Conservation (phyloP, 1,284 basidiomycete species). For the Peniophora sp. region DNA sequence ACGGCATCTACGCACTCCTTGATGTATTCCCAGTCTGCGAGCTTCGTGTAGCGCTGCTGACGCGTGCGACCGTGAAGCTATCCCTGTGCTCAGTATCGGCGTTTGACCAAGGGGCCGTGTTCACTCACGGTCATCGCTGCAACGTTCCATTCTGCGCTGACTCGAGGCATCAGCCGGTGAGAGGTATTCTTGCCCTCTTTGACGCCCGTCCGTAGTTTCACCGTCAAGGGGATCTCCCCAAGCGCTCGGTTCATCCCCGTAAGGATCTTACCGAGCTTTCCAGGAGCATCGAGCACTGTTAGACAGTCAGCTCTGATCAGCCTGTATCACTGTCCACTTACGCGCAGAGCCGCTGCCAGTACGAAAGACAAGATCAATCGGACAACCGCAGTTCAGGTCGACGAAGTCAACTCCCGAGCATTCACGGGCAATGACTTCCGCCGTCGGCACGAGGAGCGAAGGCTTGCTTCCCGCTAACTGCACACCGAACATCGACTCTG, state of each 20-base stretch:
- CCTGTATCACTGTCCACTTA: constrained; percentile 25
- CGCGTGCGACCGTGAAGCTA: constrained; percentile 90
- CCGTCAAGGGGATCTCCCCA: constrained; percentile 91
- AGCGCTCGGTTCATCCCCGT: constrained; percentile 89
- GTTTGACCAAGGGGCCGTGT: not conserved
- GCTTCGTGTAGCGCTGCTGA: constrained; percentile 83
- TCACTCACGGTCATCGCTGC: constrained; percentile 69
- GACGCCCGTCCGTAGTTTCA: constrained; percentile 91
- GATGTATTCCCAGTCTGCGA: constrained; percentile 91
- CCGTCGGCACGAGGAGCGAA: constrained; percentile 68
- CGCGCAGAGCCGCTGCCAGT: constrained; percentile 85
- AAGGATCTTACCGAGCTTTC: constrained; percentile 80
- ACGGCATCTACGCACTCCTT: constrained; percentile 80
- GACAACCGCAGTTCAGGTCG: constrained; percentile 95
- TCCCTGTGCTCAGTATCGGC: not conserved
- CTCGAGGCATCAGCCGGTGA: constrained; percentile 86
- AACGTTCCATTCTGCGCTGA: constrained; percentile 75
- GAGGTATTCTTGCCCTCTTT: constrained; percentile 81
- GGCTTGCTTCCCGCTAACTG: constrained; percentile 82
- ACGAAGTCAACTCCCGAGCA: constrained; percentile 77
- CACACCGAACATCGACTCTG: constrained; percentile 86
- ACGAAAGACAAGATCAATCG: constrained; percentile 94
- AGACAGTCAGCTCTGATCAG: not conserved
- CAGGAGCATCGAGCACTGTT: constrained; percentile 75
- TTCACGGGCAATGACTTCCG: constrained; percentile 77